Base-by-base conservation (phyloP, 768 basidiomycete species). In the Antrodiella citrinella region DNA sequence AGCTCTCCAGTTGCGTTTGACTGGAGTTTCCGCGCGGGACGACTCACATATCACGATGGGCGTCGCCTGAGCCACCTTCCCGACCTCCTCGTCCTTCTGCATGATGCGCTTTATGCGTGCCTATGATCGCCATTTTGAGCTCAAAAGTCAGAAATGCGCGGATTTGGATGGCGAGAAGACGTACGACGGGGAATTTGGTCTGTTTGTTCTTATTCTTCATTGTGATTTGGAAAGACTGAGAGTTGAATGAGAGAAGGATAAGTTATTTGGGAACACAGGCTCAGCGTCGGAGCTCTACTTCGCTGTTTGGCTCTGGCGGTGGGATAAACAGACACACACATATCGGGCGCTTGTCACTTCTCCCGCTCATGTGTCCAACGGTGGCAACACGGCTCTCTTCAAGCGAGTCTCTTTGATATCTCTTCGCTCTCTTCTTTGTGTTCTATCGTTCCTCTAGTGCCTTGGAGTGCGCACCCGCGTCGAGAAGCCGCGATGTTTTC, bases 101-200 rank as follows among this genome's bases (percentile, higher is more conserved):
- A 98, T 98, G 50, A 97, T 96, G 72, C 91, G 90, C 77, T 97
- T 98, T 72, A 98, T 98, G 42, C 95, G 85, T 3, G 95, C 94
- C 93, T 95, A 57, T 22, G 3, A 18, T 22, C 18, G 41, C 43
- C 1, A 47, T 26, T 19, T 19, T 1, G 44, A 26, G 26, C 20
- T 43, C 25, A 21, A 26, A 15, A 47, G 18, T 30, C 4, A 43
- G 9, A 21, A 10, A 26, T 22, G 50, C 39, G 35, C 50, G 47
- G 7, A 26, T 44, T n/a, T n/a, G 15, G 26, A 19, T 44, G 13
- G 47, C 48, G 21, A 20, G 42, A 35, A 48, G 47, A 68, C 88
- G 66, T 66, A 91, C 91, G 52, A 92, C 89, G 5, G 91, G 91
- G 60, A 94, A 94, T 58, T 91, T 89, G 9, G 91, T 91, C 51